Evolutionary conservation across 225 moss, liverwort and hornwort species (phyloP).

Genomic region (Rhytidiadelphus loreus): DNA sequence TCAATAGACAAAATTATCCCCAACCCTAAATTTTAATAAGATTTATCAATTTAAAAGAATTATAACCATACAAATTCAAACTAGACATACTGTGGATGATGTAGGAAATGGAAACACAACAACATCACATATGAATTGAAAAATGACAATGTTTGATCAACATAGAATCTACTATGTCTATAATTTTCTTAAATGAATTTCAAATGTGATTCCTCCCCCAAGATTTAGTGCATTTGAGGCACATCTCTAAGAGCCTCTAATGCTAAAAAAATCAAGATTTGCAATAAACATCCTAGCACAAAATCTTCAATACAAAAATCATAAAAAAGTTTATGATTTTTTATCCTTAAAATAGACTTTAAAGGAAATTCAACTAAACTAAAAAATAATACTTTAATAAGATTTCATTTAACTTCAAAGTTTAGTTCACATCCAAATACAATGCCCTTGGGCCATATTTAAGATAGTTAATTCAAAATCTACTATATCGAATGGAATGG

Average conservation of each 20-base stretch:
- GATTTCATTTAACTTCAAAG: neutral
- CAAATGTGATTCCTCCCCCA: neutral
- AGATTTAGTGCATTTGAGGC: fast-evolving
- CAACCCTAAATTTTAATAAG: neutral
- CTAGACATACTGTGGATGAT: fast-evolving
- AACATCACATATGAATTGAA: neutral
- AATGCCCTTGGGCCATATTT: too few species aligned
- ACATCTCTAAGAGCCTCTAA: neutral
- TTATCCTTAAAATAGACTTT: neutral
- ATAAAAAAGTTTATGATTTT: fast-evolving
- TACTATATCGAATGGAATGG: neutral
- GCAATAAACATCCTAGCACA: neutral
- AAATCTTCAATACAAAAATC: neutral
- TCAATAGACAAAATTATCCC: fast-evolving
- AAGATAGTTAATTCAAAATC: neutral
- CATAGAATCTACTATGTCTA: fast-evolving
- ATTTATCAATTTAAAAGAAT: neutral
- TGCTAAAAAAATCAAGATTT: neutral
- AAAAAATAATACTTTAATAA: fast-evolving
- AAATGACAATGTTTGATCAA: neutral
- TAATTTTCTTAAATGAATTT: neutral
- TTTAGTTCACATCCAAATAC: neutral
- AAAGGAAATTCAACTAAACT: too few species aligned
- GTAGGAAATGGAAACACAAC: neutral
- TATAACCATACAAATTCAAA: neutral